phyloP scores from a whole-genome alignment of 768 basidiomycete genomes.

The Pholiota conissans region DNA sequence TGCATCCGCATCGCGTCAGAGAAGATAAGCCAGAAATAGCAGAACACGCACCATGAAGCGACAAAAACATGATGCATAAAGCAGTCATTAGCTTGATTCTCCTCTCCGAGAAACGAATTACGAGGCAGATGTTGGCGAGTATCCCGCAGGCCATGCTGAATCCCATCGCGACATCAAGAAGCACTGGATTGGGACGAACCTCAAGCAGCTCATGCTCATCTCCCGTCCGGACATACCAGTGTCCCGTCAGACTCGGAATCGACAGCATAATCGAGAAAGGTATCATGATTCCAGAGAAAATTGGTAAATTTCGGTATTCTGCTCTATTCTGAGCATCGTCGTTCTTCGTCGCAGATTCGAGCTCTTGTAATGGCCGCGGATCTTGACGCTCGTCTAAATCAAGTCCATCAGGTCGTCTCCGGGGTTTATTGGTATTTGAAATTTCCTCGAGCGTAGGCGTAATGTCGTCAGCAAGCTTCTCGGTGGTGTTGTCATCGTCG shows the following conservation, averaged over 20 bases:
- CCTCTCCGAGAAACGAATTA: conserved; percentile 73
- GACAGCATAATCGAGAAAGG: conserved; percentile 82
- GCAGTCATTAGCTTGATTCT: conserved; percentile 63
- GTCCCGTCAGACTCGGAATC: conserved; percentile 76
- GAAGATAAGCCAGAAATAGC: background rate
- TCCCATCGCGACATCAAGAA: conserved; percentile 61
- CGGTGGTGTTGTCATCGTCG: background rate
- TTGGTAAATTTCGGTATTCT: conserved; percentile 61
- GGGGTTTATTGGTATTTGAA: background rate
- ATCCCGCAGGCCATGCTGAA: conserved; percentile 70
- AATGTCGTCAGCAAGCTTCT: background rate
- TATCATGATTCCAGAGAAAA: conserved; percentile 65
- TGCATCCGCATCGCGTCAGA: conserved; percentile 22
- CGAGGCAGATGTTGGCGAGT: conserved; percentile 65
- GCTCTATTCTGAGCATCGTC: background rate
- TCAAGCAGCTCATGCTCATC: conserved; percentile 43
- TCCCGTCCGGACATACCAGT: conserved; percentile 68
- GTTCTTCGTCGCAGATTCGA: background rate
- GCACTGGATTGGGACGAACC: conserved; percentile 47
- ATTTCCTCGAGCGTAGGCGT: background rate
- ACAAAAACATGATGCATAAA: conserved; percentile 60
- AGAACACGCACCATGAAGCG: conserved; percentile 60
- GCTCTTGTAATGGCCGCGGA: background rate
- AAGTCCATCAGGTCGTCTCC: background rate
- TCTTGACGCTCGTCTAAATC: background rate